A percentile compares a stretch with the other conserved stretches of the same genome.
Conservation (phyloP, 192 early-diverging fungal species). For the Coemansia sp. region DNA sequence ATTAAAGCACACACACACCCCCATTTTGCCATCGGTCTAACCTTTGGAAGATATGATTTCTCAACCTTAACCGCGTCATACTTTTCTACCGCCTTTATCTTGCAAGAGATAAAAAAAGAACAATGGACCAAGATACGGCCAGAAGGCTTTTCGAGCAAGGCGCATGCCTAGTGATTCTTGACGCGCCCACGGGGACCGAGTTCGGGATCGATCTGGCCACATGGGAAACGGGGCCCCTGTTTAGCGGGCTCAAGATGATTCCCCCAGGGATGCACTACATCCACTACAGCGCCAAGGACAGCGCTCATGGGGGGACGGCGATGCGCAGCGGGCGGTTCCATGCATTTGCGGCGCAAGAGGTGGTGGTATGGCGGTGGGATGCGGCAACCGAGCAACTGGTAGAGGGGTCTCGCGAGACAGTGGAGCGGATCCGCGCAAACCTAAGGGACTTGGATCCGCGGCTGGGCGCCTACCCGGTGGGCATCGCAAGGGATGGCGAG, state of each 20-base stretch:
- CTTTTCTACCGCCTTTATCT: too few relatives aligned
- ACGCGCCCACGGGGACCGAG: constrained; percentile 73
- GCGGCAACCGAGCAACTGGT: constrained; percentile 66
- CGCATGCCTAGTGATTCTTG: constrained; percentile 76
- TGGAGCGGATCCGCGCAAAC: constrained; percentile 63
- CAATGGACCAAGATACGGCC: constrained; percentile 83
- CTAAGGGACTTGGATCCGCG: constrained; percentile 76
- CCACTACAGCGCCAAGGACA: constrained; percentile 67
- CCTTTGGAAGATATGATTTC: not conserved
- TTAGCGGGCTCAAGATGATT: constrained; percentile 90
- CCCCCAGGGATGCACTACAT: constrained; percentile 94
- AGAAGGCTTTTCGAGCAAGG: constrained; percentile 73
- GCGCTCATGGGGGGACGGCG: constrained; percentile 31
- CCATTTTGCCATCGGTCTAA: too few relatives aligned
- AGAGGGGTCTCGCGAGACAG: constrained; percentile 40
- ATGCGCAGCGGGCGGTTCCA: constrained; percentile 76
- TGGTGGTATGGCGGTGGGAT: constrained; percentile 83
- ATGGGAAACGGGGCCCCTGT: constrained; percentile 87
- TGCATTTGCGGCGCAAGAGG: constrained; percentile 65
- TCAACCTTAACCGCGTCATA: too few relatives aligned
- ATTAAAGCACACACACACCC: not conserved
- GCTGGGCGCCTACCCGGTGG: constrained; percentile 79
- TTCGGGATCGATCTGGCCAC: constrained; percentile 91
- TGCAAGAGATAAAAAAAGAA: too few relatives aligned
- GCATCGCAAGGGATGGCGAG: not conserved